These are phyloP conservation scores for Rehmannia glutinosa DNA, from an alignment of 257 asterid genomes.

Conservation along the genomic window DNA sequence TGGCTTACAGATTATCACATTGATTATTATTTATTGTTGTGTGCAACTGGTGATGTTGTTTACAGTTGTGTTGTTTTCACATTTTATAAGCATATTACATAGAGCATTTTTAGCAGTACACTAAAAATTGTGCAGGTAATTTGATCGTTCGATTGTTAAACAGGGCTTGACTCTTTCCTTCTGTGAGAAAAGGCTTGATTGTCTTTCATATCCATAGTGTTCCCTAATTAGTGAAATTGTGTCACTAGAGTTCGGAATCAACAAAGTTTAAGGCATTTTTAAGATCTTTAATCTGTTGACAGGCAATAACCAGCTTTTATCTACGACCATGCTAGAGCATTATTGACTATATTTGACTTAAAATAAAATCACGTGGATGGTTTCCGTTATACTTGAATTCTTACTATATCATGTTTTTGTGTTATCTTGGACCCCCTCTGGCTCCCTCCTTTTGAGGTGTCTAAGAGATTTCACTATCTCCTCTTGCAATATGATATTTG, in stretches of 20 bases:
- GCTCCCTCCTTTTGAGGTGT: background rate
- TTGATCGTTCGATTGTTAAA: too few relatives aligned
- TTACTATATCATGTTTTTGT: background rate
- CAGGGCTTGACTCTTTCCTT: too few relatives aligned
- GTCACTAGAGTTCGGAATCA: too few relatives aligned
- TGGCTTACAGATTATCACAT: background rate
- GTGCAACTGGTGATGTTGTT: background rate
- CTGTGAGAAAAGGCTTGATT: background rate
- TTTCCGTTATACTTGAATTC: background rate
- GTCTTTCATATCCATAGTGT: background rate
- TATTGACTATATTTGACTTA: background rate
- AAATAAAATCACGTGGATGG: background rate
- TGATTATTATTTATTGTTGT: background rate
- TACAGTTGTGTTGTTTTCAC: too few relatives aligned
- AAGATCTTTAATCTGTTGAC: background rate
- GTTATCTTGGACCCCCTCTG: background rate
- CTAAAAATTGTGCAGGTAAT: too few relatives aligned
- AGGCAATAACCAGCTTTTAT: background rate
- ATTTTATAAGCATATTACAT: too few relatives aligned
- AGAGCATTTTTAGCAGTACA: background rate
- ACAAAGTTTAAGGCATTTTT: too few relatives aligned
- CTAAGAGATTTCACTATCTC: background rate
- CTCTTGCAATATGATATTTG: background rate
- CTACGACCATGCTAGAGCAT: background rate
- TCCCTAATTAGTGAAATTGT: background rate